These are phyloP conservation scores for Phyllostachys edulis DNA, from an alignment of 176 grass and related monocot species.

Conservation along the genomic window DNA sequence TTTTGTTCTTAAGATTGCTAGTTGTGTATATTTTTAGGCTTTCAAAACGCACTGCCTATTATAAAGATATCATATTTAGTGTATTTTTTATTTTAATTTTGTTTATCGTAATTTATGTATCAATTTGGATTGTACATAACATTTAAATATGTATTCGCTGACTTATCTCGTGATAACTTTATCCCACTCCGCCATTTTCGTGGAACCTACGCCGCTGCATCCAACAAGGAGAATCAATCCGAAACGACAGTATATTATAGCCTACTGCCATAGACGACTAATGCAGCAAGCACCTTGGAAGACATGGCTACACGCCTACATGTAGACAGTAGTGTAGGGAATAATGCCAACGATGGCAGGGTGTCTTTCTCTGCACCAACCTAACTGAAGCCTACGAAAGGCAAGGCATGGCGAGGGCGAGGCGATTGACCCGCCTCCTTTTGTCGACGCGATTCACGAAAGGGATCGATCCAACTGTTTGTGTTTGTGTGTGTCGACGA, in stretches of 20 bases:
- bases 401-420: background rate
- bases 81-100: too few relatives aligned
- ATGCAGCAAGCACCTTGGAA: background rate
- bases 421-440: background rate
- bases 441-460: background rate
- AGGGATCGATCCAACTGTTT: background rate
- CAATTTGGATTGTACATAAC: too few relatives aligned
- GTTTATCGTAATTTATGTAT: too few relatives aligned
- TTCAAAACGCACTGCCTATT: too few relatives aligned
- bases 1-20: too few relatives aligned
- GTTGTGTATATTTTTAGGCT: too few relatives aligned
- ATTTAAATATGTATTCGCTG: too few relatives aligned
- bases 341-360: background rate
- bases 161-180: too few relatives aligned
- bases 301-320: background rate
- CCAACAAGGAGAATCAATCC: background rate
- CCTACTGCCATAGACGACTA: background rate
- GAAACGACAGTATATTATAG: background rate
- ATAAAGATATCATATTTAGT: too few relatives aligned
- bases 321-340: background rate
- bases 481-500: background rate
- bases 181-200: too few relatives aligned
- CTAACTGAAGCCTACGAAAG: background rate
- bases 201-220: too few relatives aligned
- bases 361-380: conserved; percentile 20